Percentiles rank a stretch among this genome's conserved stretches.
Conservation (phyloP, 2,329 filamentous ascomycete species). For the Nothophoma quercina region DNA sequence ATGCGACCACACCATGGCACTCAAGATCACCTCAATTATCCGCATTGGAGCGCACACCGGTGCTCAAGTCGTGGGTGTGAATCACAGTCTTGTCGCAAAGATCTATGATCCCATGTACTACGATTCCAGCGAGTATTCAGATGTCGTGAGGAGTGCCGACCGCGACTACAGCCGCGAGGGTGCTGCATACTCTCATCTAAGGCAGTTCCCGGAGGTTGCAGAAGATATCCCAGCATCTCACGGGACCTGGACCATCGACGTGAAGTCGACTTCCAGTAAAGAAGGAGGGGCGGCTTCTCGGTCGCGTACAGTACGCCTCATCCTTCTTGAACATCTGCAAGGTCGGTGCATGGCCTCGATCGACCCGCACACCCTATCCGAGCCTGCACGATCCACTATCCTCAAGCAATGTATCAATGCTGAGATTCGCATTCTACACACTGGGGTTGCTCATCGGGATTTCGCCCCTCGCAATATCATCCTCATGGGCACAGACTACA, state of each 20-base stretch:
- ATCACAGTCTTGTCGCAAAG: neutral
- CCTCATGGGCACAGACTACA: neutral
- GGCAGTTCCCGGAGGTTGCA: neutral
- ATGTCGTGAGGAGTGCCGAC: neutral
- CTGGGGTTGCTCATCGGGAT: constrained; percentile 12
- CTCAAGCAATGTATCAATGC: neutral
- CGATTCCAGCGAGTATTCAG: neutral
- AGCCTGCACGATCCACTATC: neutral
- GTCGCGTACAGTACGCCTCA: neutral
- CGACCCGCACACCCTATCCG: too few species aligned
- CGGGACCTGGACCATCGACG: neutral
- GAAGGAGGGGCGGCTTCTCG: too few species aligned
- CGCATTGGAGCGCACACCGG: neutral
- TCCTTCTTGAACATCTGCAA: neutral
- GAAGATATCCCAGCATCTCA: neutral
- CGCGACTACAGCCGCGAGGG: neutral
- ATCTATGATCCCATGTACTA: neutral
- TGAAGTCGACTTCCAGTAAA: neutral
- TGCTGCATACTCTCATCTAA: neutral
- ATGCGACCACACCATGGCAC: too few species aligned
- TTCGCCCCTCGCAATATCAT: constrained; percentile 20
- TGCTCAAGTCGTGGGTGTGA: neutral
- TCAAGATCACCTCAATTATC: neutral
- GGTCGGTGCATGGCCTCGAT: neutral
- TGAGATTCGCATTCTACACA: neutral